phyloP scores from a whole-genome alignment of 169 alveolate genomes.

The Cryptosporidium ryanae region DNA sequence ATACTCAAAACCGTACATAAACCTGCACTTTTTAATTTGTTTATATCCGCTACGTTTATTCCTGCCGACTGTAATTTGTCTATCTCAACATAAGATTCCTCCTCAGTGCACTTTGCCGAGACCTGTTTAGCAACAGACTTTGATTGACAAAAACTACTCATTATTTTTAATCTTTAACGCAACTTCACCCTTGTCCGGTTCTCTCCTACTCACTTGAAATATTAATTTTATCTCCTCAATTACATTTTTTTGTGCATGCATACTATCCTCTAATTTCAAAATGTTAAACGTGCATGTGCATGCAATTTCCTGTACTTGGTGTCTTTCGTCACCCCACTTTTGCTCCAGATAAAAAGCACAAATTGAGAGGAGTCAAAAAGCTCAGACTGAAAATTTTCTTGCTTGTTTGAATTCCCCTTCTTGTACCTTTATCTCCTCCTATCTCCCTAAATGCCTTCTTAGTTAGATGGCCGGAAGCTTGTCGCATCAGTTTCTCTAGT shows the following conservation, averaged over 20 bases:
- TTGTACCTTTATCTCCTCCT: too few species aligned
- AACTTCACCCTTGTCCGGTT: not conserved
- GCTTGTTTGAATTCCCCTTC: too few species aligned
- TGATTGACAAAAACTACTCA: constrained; percentile 73
- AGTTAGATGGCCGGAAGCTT: too few species aligned
- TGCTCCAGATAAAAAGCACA: too few species aligned
- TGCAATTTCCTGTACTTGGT: not conserved
- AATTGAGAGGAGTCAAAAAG: too few species aligned
- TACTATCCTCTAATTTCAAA: constrained; percentile 10
- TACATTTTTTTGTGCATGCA: not conserved
- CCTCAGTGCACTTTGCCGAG: constrained; percentile 62
- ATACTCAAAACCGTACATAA: constrained; percentile 89
- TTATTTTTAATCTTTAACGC: constrained; percentile 5
- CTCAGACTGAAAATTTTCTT: too few species aligned
- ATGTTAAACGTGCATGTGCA: not conserved
- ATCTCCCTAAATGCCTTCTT: too few species aligned
- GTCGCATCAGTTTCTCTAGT: too few species aligned
- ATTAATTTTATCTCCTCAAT: not conserved
- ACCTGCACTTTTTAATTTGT: constrained; percentile 92
- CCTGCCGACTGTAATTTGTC: constrained; percentile 90
- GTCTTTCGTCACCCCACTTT: too few species aligned
- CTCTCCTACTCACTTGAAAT: not conserved
- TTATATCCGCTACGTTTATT: constrained; percentile 90
- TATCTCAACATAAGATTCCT: constrained; percentile 76
- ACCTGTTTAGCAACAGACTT: constrained; percentile 72